A percentile compares a stretch with the other conserved stretches of the same genome.
Evolutionary conservation across 352 stramenopile genomes (phyloP).

Genomic region (Phytopythium chamaehyphon): DNA sequence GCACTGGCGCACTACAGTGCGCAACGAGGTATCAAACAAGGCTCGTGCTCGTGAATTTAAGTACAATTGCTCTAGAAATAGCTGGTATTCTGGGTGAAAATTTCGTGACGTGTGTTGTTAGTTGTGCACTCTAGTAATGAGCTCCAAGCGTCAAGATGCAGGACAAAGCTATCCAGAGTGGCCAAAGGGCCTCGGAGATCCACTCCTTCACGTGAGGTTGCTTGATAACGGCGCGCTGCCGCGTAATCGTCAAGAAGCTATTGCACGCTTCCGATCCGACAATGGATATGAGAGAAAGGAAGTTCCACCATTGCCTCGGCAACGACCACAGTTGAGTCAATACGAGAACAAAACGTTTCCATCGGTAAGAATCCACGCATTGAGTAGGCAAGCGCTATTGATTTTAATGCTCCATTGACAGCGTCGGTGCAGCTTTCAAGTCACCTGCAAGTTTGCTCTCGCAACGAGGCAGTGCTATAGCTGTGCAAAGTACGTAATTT

Average conservation of each 20-base stretch:
- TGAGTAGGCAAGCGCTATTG: too few species aligned
- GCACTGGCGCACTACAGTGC: too few species aligned
- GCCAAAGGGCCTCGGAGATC: slow-evolving; percentile 47
- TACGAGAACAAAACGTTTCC: slow-evolving; percentile 17
- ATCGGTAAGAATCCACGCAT: too few species aligned
- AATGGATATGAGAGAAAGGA: slow-evolving; percentile 7
- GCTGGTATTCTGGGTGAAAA: too few species aligned
- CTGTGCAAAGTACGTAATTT: slow-evolving; percentile 49
- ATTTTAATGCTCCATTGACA: too few species aligned
- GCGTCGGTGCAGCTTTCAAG: slow-evolving; percentile 52
- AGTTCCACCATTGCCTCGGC: slow-evolving; percentile 6
- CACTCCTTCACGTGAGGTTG: slow-evolving; percentile 11
- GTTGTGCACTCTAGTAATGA: too few species aligned
- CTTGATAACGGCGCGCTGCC: neutral
- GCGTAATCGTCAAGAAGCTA: slow-evolving; percentile 26
- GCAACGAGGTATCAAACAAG: too few species aligned
- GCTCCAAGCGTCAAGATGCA: slow-evolving; percentile 1
- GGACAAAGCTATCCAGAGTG: slow-evolving; percentile 52
- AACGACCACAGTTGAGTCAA: slow-evolving; percentile 18
- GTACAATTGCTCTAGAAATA: neutral
- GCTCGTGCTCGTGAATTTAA: too few species aligned
- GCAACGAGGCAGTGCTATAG: slow-evolving; percentile 66
- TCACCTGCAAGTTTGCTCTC: slow-evolving; percentile 32
- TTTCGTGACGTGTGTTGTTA: too few species aligned
- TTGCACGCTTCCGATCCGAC: slow-evolving; percentile 33